Base-by-base conservation (phyloP, 2,329 filamentous ascomycete species). In the Canariomyces notabilis region DNA sequence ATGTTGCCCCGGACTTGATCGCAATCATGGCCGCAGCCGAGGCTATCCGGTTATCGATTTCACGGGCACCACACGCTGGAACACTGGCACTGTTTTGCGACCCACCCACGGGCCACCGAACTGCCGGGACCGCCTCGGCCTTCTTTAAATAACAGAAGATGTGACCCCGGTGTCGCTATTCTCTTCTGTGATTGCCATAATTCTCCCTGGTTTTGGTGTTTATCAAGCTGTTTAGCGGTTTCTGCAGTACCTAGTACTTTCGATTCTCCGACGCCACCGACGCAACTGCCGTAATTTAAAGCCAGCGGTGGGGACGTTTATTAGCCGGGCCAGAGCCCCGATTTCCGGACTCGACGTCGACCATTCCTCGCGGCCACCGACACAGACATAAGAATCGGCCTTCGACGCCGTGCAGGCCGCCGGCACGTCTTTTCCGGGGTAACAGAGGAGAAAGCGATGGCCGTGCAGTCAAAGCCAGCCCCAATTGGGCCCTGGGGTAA, bases 401-500 rank as follows among this genome's bases (percentile, higher is more conserved):
- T 20, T 19, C 31, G 31, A 36, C 32, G 21, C 11, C 23, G 38
- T 26, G 33, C 39, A 16, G 48, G 19, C 31, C 23, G 19, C 19
- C 23, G 19, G 23, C 40, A 29, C 33, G 44, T 46, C 41, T 33
- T 42, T 16, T 19, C 22, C 38, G 31, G 26, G 42, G 46, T n/a
- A 29, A 37, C 38, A 33, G 46, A 50, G 39, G 29, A 36, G 14
- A 50, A 42, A 39, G 44, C 43, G 36, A 79, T 80, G 77, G 67
- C 70, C 48, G 73, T 64, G 43, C 76, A 76, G 59, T 80, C 77
- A 32, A 91, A 89, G 67, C 75, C 81, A 53, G 74, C 74, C 43
- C 73, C 74, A 56, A 79, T 97, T 49, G 89, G 93, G 34, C 87
- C 93, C 44, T 97, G 91, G 91, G 91, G 90, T 44, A 84, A 85